A percentile compares a stretch with the other conserved stretches of the same genome.
Conservation (phyloP, 2,329 filamentous ascomycete species). For the Cladosporium sp. region DNA sequence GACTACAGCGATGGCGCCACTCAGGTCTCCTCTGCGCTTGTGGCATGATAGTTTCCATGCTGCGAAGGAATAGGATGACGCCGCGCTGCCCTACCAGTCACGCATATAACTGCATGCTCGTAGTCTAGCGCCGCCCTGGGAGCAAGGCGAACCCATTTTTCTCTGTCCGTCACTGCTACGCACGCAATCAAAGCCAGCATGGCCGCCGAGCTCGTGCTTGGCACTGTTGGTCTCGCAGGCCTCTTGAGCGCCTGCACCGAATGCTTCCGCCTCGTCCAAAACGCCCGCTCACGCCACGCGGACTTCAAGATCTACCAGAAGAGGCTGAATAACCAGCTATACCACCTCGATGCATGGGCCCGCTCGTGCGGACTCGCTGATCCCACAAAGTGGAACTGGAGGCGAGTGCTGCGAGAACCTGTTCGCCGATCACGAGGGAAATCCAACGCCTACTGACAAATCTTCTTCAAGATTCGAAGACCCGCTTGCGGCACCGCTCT, state of each 20-base stretch:
- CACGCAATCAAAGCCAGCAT: background rate
- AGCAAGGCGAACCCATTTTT: background rate
- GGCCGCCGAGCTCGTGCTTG: background rate
- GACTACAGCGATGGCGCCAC: no score
- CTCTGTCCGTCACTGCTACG: background rate
- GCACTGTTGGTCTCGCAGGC: background rate
- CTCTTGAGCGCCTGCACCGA: background rate
- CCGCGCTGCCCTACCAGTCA: background rate
- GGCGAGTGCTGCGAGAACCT: no score
- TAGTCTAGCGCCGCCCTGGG: background rate
- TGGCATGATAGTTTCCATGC: background rate
- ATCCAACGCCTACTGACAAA: no score
- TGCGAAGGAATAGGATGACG: background rate
- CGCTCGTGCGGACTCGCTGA: no score
- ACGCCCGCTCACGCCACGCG: background rate
- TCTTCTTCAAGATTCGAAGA: no score
- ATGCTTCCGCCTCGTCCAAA: background rate
- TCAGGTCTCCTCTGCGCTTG: no score
- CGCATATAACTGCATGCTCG: background rate
- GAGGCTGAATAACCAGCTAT: no score
- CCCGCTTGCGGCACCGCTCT: no score
- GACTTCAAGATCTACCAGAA: background rate
- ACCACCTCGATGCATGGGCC: no score
- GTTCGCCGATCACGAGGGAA: no score
- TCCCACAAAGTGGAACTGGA: no score